A percentile compares a stretch with the other conserved stretches of the same genome.
phyloP scores from a whole-genome alignment of 2,329 filamentous ascomycete genomes.

The Parastagonospora avenae region DNA sequence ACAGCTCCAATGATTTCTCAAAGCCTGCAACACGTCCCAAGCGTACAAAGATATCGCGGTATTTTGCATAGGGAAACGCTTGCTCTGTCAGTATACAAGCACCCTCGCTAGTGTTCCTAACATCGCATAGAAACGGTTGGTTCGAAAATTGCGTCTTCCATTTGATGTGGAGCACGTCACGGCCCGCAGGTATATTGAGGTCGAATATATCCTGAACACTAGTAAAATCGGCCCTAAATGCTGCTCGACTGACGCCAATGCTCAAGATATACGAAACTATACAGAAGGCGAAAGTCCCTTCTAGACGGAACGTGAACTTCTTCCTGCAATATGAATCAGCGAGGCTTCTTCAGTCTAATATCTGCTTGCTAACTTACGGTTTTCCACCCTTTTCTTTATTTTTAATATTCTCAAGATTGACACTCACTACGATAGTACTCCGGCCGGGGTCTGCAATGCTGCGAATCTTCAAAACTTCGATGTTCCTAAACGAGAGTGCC shows the following conservation, averaged over 20 bases:
- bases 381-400: slow-evolving; percentile 23
- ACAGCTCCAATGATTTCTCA: slow-evolving; percentile 18
- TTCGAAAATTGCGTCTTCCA: slow-evolving; percentile 21
- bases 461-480: slow-evolving; percentile 25
- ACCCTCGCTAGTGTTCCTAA: slow-evolving; percentile 11
- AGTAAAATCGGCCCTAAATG: slow-evolving; percentile 18
- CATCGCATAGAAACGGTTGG: slow-evolving; percentile 18
- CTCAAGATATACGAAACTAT: slow-evolving; percentile 22
- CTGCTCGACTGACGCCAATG: slow-evolving; percentile 11
- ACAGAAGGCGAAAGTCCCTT: slow-evolving; percentile 17
- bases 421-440: slow-evolving; percentile 21
- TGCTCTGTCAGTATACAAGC: slow-evolving; percentile 8
- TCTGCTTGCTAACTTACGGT: slow-evolving; percentile 15
- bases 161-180: slow-evolving; percentile 18
- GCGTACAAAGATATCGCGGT: slow-evolving; percentile 19
- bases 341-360: slow-evolving; percentile 1
- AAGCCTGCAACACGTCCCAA: slow-evolving; percentile 21
- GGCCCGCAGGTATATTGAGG: slow-evolving; percentile 14
- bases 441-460: slow-evolving; percentile 11
- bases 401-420: slow-evolving; percentile 25
- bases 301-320: slow-evolving; percentile 24
- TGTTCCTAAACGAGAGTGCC: too few species aligned
- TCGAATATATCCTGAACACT: slow-evolving; percentile 24
- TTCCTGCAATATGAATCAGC: slow-evolving; percentile 19
- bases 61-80: slow-evolving; percentile 22